Evolutionary conservation across 2,329 filamentous ascomycete genomes (phyloP).

Genomic region (Harringtonia lauricola): DNA sequence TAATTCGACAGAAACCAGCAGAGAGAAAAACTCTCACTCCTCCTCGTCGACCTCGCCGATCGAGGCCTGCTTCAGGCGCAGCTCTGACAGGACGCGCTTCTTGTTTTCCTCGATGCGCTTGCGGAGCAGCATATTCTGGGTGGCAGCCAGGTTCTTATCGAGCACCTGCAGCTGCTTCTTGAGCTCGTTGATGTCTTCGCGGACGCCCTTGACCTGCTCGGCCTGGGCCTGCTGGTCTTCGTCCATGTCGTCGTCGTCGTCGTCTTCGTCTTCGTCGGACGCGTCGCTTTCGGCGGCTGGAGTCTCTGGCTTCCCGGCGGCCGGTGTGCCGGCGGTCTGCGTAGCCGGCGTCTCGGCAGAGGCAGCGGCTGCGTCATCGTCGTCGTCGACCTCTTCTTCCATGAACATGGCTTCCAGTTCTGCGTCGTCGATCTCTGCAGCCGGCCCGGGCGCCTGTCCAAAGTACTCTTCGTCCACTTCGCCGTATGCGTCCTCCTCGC

Average conservation of each 20-base stretch:
- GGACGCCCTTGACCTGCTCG: slow-evolving; percentile 41
- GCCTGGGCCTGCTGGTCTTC: slow-evolving; percentile 38
- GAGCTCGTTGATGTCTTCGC: slow-evolving; percentile 38
- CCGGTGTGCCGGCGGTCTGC: slow-evolving; percentile 24
- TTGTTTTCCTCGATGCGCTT: slow-evolving; percentile 39
- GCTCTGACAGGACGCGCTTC: slow-evolving; percentile 30
- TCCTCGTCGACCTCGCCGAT: slow-evolving; percentile 25
- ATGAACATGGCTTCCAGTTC: slow-evolving; percentile 23
- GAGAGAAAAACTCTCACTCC: slow-evolving; percentile 8
- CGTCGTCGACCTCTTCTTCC: slow-evolving; percentile 42
- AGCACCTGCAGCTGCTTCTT: slow-evolving; percentile 37
- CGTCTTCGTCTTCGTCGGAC: slow-evolving; percentile 35
- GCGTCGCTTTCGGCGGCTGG: slow-evolving; percentile 31
- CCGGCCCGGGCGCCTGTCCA: slow-evolving; percentile 12
- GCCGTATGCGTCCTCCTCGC: slow-evolving; percentile 37
- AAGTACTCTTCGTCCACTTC: slow-evolving; percentile 48
- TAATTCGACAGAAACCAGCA: no score
- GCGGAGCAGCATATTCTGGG: slow-evolving; percentile 35
- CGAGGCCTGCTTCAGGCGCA: slow-evolving; percentile 22
- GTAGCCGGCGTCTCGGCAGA: slow-evolving; percentile 31
- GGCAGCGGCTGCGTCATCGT: slow-evolving; percentile 26
- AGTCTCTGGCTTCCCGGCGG: slow-evolving; percentile 28
- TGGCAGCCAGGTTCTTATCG: slow-evolving; percentile 31
- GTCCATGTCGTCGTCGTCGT: slow-evolving; percentile 42
- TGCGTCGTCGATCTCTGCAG: slow-evolving; percentile 22